phyloP scores from a whole-genome alignment of 305 asterid genomes.

The Ilex paraguariensis region DNA sequence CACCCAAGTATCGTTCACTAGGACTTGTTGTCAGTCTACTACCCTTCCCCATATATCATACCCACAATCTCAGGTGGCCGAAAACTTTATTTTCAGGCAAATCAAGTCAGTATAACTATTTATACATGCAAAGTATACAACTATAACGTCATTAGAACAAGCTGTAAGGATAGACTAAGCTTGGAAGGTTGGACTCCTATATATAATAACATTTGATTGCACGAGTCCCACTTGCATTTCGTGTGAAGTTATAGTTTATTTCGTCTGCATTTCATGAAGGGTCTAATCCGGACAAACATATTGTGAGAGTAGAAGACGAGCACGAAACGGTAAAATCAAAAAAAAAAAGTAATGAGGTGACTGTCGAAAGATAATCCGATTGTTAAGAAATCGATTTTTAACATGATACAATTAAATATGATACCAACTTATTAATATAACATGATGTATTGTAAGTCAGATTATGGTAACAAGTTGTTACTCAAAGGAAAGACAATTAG shows the following conservation, averaged over 20 bases:
- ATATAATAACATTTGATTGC: conserved; percentile 29
- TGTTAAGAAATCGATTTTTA: no score
- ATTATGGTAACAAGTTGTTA: no score
- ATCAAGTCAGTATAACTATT: background rate
- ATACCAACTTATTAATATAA: no score
- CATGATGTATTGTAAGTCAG: no score
- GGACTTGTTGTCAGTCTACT: conserved; percentile 61
- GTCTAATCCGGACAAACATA: conserved; percentile 12
- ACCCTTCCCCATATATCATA: conserved; percentile 61
- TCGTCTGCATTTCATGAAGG: conserved; percentile 36
- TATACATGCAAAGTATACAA: background rate
- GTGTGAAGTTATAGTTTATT: conserved; percentile 48
- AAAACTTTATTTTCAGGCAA: conserved; percentile 20
- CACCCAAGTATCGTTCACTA: conserved; percentile 64
- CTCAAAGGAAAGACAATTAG: no score
- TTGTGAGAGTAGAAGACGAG: conserved; percentile 11
- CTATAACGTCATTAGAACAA: background rate
- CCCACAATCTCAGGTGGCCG: conserved; percentile 2
- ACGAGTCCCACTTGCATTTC: conserved; percentile 32
- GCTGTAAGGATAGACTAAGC: conserved; percentile 6
- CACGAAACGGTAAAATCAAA: conserved; percentile 16
- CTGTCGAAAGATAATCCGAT: no score
- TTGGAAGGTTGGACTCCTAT: conserved; percentile 19
- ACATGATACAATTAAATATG: no score
- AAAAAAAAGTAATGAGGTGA: no score